Conservation (phyloP, 208 protist species). For the Leishmania tropica region DNA sequence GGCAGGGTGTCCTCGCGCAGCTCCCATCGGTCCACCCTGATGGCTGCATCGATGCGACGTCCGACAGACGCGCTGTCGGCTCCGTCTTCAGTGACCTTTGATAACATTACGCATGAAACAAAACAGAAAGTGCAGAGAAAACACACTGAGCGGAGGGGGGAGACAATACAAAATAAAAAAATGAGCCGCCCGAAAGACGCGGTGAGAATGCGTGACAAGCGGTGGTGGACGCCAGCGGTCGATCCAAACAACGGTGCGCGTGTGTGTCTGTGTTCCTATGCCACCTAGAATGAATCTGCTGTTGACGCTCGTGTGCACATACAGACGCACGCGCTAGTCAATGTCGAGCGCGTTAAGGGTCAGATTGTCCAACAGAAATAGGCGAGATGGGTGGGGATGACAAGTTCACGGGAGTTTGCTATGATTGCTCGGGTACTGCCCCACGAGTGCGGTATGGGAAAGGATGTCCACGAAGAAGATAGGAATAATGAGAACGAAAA, state of each 20-base stretch:
- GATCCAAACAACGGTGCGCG: conserved; percentile 1
- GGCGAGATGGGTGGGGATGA: background rate
- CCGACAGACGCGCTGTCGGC: conserved; percentile 14
- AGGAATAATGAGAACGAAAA: background rate
- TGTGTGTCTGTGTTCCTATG: background rate
- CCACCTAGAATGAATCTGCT: background rate
- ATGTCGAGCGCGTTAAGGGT: background rate
- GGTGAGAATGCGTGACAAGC: background rate
- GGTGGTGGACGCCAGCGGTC: background rate
- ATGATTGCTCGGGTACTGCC: background rate
- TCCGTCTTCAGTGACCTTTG: conserved; percentile 10
- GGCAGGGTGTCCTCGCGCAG: conserved; percentile 63
- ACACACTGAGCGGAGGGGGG: background rate
- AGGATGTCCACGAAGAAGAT: background rate
- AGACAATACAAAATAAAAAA: background rate
- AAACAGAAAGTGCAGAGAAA: conserved; percentile 8
- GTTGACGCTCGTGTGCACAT: background rate
- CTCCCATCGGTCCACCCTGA: conserved; percentile 66
- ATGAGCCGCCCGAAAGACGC: background rate
- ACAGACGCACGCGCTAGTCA: background rate
- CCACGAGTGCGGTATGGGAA: background rate
- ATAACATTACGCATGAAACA: conserved; percentile 15
- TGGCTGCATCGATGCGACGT: conserved; percentile 11
- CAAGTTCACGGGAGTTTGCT: background rate
- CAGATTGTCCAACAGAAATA: background rate